phyloP scores from a whole-genome alignment of 1,284 basidiomycete species.

The Ustilago crameri region DNA sequence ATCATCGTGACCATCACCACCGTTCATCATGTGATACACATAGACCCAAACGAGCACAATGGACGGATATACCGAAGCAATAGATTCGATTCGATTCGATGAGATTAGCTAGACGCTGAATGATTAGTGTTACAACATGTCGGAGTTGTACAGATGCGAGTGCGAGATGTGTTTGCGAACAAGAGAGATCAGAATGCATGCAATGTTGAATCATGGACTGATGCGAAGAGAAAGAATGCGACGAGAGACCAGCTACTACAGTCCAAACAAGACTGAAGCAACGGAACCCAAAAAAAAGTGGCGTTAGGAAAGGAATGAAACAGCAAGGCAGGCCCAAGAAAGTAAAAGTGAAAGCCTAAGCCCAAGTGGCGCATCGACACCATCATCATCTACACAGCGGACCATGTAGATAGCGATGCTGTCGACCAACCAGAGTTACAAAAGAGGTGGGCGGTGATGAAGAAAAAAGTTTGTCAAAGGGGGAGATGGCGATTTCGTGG shows the following conservation, averaged over 20 bases:
- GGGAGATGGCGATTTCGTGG: not conserved
- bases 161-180: constrained; percentile 36
- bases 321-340: constrained; percentile 2
- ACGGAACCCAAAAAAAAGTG: not conserved
- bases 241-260: not conserved
- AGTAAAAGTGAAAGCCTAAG: not conserved
- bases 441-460: constrained; percentile 30
- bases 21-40: too few species aligned
- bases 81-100: not conserved
- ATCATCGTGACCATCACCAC: too few species aligned
- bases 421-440: not conserved
- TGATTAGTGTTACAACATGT: constrained; percentile 52
- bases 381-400: not conserved
- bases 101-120: constrained; percentile 33
- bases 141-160: constrained; percentile 53
- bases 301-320: not conserved
- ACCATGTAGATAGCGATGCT: not conserved
- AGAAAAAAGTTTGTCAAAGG: constrained; percentile 5
- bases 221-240: constrained; percentile 26
- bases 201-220: constrained; percentile 46
- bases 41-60: not conserved
- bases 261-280: constrained; percentile 2
- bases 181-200: constrained; percentile 40
- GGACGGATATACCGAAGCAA: not conserved
- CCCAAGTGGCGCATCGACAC: not conserved